phyloP scores from a whole-genome alignment of 179 eudicot genomes.

The Camellia oleifera region DNA sequence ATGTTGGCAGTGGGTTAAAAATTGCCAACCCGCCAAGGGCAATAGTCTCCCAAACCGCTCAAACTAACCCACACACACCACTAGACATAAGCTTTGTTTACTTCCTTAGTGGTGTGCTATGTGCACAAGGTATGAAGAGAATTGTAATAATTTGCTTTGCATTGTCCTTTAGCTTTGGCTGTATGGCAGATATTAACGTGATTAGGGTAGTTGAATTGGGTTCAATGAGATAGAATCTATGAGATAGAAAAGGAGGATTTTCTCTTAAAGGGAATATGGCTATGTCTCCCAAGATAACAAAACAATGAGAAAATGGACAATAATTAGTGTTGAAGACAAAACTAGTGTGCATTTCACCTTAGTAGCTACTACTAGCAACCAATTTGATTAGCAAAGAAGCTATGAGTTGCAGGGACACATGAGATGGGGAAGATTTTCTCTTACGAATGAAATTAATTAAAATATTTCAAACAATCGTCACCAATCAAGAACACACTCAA shows the following conservation, averaged over 20 bases:
- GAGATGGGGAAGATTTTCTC: neutral
- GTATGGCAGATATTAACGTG: too few relatives aligned
- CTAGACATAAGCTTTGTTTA: too few relatives aligned
- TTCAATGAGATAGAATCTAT: neutral
- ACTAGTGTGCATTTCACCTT: neutral
- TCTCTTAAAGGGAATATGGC: neutral
- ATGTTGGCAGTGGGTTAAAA: too few relatives aligned
- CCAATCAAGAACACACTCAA: neutral
- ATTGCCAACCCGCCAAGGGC: too few relatives aligned
- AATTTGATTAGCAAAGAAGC: neutral
- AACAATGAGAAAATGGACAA: neutral
- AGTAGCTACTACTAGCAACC: neutral
- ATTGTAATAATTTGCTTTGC: too few relatives aligned
- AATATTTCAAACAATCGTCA: neutral
- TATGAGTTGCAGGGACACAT: neutral
- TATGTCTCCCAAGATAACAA: neutral
- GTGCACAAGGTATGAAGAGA: too few relatives aligned
- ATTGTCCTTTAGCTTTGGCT: too few relatives aligned
- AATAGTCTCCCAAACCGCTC: too few relatives aligned
- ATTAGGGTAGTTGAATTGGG: too few relatives aligned
- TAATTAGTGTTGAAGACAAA: neutral
- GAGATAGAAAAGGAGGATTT: neutral
- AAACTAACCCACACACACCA: too few relatives aligned
- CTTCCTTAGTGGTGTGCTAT: too few relatives aligned
- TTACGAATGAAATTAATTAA: neutral